Conservation (phyloP, 1,284 basidiomycete species). For the Exobasidium rhododendri region DNA sequence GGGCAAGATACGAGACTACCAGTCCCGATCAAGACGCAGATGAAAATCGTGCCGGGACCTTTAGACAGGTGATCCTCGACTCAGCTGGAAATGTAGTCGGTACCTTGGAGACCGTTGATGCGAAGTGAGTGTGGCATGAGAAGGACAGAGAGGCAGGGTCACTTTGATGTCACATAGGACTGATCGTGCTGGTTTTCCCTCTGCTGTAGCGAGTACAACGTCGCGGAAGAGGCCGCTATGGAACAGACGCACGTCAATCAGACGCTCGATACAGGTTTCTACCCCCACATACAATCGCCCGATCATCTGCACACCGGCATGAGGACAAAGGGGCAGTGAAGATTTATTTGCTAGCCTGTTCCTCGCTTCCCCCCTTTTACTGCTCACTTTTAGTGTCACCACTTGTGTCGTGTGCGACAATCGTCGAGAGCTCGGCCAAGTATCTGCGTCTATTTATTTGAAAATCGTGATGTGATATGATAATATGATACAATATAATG, state of each 20-base stretch:
- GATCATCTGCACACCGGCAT: too few relatives aligned
- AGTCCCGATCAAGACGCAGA: conserved; percentile 37
- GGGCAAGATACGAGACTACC: conserved; percentile 35
- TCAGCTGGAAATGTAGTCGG: conserved; percentile 30
- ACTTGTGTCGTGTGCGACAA: too few relatives aligned
- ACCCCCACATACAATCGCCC: too few relatives aligned
- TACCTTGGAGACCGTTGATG: conserved; percentile 24
- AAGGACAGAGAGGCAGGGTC: too few relatives aligned
- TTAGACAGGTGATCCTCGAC: conserved; percentile 29
- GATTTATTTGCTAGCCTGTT: too few relatives aligned
- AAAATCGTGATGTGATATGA: background rate
- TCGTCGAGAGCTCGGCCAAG: too few relatives aligned
- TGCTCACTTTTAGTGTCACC: too few relatives aligned
- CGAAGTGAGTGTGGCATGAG: conserved; percentile 1
- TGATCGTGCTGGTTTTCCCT: background rate
- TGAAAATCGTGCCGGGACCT: conserved; percentile 11
- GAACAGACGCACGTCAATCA: background rate
- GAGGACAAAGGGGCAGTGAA: too few relatives aligned
- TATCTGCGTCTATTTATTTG: too few relatives aligned
- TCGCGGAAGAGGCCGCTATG: background rate
- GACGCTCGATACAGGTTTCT: background rate
- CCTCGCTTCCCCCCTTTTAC: too few relatives aligned
- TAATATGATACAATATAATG: background rate
- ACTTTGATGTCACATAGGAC: background rate
- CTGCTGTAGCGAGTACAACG: background rate